Evolutionary conservation across 208 protist species (phyloP), one percentile per base, ranked within the genome.

Genomic region (Leishmania martiniquensis): DNA sequence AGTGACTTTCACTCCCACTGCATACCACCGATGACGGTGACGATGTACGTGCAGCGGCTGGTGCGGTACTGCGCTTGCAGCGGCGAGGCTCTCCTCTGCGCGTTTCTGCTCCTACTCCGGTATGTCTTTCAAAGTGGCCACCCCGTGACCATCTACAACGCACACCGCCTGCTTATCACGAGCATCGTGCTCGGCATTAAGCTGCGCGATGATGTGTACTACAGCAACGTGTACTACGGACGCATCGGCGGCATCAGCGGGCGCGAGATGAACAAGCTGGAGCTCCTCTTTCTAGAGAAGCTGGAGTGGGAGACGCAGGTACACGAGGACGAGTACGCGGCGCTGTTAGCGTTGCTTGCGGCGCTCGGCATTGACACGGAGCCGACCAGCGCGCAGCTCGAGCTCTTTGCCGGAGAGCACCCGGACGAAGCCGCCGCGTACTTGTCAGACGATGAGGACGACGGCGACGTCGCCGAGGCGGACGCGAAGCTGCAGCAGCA

Each of bases 161-260:
- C 97, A 13, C 97, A 99, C 73, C 95, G 98, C 1, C 86, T 99
- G 20, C 75, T 98, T 39, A 92, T 99, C 63, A 98, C 93, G 9
- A 89, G 91, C 67, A 82, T 92, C n/a, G 81, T 99, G 75, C 72
- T 98, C 25, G 94, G 95, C 13, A 89, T 90, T 29, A 99, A 99
- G 93, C 87, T 98, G 73, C 95, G 95, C 37, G 98, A 99, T 73
- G 98, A 99, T 75, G 60, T 85, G 44, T 98, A 96, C 81, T 99
- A 95, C 68, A 97, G 84, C 68, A 99, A 99, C 79, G 80, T 85
- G 69, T 98, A 98, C 86, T 99, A 98, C 82, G 93, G 86, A 52
- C 84, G 87, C 45, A 95, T 99, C 63, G 98, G 98, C 34, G 97
- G 97, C 51, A 91, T 99, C 55, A 84, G 78, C 20, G 63, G 75